Evolutionary conservation across 768 basidiomycete genomes (phyloP).

Genomic region (Suillus sp.): DNA sequence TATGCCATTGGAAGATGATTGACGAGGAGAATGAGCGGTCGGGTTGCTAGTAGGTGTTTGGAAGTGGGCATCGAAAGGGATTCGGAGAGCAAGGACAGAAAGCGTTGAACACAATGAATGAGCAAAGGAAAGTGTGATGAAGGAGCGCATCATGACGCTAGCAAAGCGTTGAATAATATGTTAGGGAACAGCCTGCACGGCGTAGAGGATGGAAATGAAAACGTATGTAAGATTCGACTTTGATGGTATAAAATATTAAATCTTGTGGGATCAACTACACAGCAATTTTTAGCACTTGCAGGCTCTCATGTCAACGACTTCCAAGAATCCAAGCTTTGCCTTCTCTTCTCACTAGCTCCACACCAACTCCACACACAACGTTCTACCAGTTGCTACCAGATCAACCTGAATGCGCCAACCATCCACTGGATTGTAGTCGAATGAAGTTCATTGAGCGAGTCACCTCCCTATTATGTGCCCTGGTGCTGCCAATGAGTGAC

Average conservation of each 20-base stretch:
- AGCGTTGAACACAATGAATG: slow-evolving; percentile 18
- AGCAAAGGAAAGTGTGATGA: slow-evolving; percentile 28
- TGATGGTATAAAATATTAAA: background rate
- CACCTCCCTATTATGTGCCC: background rate
- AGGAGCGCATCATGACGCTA: slow-evolving; percentile 25
- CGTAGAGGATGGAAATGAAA: background rate
- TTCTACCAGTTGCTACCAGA: background rate
- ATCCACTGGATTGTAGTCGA: background rate
- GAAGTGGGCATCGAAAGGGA: slow-evolving; percentile 34
- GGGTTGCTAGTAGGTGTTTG: slow-evolving; percentile 15
- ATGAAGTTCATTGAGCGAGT: background rate
- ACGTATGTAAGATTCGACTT: background rate
- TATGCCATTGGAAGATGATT: slow-evolving; percentile 26
- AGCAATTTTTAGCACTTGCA: background rate
- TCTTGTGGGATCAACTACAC: background rate
- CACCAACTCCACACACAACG: background rate
- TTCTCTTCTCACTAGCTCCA: background rate
- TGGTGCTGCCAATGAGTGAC: background rate
- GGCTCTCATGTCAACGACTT: background rate
- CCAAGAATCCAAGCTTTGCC: too few relatives aligned
- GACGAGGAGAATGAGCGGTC: slow-evolving; percentile 22
- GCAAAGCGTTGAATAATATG: background rate
- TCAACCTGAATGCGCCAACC: background rate
- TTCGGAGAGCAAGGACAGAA: slow-evolving; percentile 31
- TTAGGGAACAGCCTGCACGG: slow-evolving; percentile 3